A percentile compares a stretch with the other conserved stretches of the same genome.
Conservation (phyloP, 2,329 filamentous ascomycete species). For the Xylaria sp. region DNA sequence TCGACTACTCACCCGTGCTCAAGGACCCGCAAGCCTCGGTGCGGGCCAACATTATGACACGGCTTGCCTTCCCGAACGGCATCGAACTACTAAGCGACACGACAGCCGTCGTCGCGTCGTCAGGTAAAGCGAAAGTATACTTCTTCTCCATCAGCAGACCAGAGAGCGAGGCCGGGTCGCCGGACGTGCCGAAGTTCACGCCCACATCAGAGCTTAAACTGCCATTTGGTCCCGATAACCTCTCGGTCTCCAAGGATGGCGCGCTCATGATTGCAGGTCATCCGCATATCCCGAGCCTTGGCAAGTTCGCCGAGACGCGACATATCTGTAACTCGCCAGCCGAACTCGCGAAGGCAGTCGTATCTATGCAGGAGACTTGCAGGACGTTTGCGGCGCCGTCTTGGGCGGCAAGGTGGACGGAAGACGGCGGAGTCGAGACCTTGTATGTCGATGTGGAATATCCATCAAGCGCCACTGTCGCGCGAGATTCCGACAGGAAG, state of each 20-base stretch:
- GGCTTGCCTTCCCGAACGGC: constrained; percentile 55
- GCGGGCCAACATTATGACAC: constrained; percentile 46
- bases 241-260: constrained; percentile 48
- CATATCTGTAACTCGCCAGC: constrained; percentile 50
- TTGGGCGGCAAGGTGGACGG: constrained; percentile 52
- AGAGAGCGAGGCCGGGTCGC: not conserved
- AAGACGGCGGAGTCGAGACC: constrained; percentile 47
- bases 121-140: constrained; percentile 45
- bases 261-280: constrained; percentile 55
- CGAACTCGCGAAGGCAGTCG: constrained; percentile 43
- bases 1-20: constrained; percentile 43
- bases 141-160: constrained; percentile 45
- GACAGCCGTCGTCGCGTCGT: constrained; percentile 53
- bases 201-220: constrained; percentile 40
- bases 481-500: constrained; percentile 45
- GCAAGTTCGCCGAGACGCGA: constrained; percentile 48
- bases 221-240: constrained; percentile 56
- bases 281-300: constrained; percentile 50
- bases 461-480: constrained; percentile 50
- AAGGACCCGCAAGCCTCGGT: constrained; percentile 34
- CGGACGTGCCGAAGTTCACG: constrained; percentile 32
- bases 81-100: constrained; percentile 54
- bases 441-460: constrained; percentile 51
- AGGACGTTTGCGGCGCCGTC: constrained; percentile 34
- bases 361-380: constrained; percentile 39